Conservation (phyloP, 2,329 filamentous ascomycete species). For the Coniochaeta prunicola region DNA sequence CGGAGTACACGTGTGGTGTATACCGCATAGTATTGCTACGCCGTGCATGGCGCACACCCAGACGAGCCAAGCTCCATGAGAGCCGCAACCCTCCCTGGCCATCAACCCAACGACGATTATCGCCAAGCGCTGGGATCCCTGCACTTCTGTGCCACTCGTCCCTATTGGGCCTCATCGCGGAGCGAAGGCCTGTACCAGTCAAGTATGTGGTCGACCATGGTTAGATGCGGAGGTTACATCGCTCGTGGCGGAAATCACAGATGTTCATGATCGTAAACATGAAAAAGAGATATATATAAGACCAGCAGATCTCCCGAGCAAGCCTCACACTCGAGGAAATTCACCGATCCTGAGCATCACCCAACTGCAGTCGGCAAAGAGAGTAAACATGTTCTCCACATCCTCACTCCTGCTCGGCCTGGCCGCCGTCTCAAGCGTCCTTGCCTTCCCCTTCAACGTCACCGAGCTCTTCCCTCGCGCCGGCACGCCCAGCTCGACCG, state of each 20-base stretch:
- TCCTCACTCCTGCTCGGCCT: conserved; percentile 21
- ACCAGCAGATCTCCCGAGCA: neutral
- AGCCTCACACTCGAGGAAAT: too few relatives aligned
- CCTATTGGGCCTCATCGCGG: neutral
- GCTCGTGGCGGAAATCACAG: neutral
- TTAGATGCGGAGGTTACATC: conserved; percentile 1
- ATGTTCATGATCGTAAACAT: neutral
- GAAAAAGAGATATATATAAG: conserved; percentile 1
- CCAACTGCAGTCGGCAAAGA: neutral
- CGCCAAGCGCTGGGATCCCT: neutral
- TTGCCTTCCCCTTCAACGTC: conserved; percentile 23
- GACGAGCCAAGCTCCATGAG: neutral
- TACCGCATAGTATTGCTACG: neutral
- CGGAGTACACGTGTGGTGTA: neutral
- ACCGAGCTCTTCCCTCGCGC: conserved; percentile 19
- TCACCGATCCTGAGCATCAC: neutral
- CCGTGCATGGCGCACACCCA: neutral
- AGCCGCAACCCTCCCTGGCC: neutral
- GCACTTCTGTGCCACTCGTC: neutral
- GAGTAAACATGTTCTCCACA: conserved; percentile 26
- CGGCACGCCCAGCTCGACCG: conserved; percentile 38
- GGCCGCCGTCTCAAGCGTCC: neutral
- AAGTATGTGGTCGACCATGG: neutral
- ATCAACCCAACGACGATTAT: neutral
- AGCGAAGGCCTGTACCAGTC: neutral